These are phyloP conservation scores for Isoetes engelmannii DNA, from an alignment of 83 land plant species.

Conservation along the genomic window DNA sequence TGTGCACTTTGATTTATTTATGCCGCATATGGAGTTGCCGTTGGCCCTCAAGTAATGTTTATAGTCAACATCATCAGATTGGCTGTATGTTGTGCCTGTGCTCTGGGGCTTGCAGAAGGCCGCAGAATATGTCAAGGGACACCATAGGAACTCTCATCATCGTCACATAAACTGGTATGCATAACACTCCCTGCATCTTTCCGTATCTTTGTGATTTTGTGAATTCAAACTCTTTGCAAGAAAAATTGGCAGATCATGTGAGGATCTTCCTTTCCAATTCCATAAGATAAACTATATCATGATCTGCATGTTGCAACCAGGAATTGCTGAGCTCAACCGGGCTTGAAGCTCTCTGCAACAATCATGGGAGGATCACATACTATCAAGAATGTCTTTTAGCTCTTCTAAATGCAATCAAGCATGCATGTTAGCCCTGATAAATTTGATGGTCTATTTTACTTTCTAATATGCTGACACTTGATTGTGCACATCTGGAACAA, in stretches of 20 bases:
- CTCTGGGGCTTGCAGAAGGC: slow-evolving; percentile 9
- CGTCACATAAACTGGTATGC: slow-evolving; percentile 16
- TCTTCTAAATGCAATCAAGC: slow-evolving; percentile 6
- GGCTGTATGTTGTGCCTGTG: slow-evolving; percentile 9
- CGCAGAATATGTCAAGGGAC: not conserved
- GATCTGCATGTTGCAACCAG: not conserved
- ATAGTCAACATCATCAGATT: not conserved
- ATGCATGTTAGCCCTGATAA: not conserved
- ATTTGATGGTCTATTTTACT: not conserved
- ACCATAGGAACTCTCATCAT: slow-evolving; percentile 13
- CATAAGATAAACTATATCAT: not conserved
- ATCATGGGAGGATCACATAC: slow-evolving; percentile 6
- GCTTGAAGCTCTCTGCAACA: not conserved
- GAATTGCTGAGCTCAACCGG: slow-evolving; percentile 13
- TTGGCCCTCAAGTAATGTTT: slow-evolving; percentile 19
- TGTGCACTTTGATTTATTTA: too few relatives aligned
- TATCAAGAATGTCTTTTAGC: slow-evolving; percentile 13
- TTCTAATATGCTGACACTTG: not conserved
- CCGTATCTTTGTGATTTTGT: too few relatives aligned
- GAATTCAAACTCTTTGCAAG: too few relatives aligned
- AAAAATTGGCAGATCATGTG: too few relatives aligned
- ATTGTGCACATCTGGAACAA: slow-evolving; percentile 8
- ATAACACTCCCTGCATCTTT: too few relatives aligned
- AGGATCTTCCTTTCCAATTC: not conserved
- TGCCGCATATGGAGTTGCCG: slow-evolving; percentile 8